Conservation (phyloP, 345 rosid genomes). For the Ailanthus altissimus region DNA sequence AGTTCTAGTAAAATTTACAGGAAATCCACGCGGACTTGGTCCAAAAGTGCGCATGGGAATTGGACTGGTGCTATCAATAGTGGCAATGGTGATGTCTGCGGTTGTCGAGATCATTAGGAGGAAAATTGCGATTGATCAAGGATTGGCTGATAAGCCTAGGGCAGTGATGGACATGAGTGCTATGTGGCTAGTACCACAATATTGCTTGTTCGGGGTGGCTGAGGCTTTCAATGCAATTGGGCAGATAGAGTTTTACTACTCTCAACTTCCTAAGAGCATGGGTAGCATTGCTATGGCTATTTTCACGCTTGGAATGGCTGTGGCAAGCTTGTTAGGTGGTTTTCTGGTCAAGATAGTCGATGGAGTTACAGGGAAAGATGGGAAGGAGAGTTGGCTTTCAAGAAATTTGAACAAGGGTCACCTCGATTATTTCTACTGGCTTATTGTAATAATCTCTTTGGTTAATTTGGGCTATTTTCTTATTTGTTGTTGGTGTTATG, state of each 20-base stretch:
- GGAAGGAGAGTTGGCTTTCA: constrained; percentile 29
- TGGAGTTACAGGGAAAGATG: constrained; percentile 7
- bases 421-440: constrained; percentile 26
- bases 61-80: constrained; percentile 33
- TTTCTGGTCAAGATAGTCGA: constrained; percentile 16
- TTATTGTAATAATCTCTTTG: constrained; percentile 6
- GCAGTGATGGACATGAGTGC: constrained; percentile 41
- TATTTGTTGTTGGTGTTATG: constrained; percentile 22
- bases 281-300: constrained; percentile 26
- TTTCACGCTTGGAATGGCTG: constrained; percentile 15
- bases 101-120: constrained; percentile 42
- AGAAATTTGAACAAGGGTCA: constrained; percentile 28
- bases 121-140: constrained; percentile 28
- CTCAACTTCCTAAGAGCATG: constrained; percentile 32
- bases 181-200: constrained; percentile 47
- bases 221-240: constrained; percentile 28
- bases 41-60: constrained; percentile 50
- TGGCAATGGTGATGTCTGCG: constrained; percentile 39
- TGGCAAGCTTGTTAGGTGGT: constrained; percentile 14
- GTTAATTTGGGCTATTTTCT: constrained; percentile 24
- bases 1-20: constrained; percentile 26
- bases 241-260: constrained; percentile 30
- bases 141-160: constrained; percentile 24
- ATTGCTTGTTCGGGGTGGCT: constrained; percentile 19
- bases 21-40: constrained; percentile 34